Base-by-base conservation (phyloP, 768 basidiomycete species). In the Russula vinacea region DNA sequence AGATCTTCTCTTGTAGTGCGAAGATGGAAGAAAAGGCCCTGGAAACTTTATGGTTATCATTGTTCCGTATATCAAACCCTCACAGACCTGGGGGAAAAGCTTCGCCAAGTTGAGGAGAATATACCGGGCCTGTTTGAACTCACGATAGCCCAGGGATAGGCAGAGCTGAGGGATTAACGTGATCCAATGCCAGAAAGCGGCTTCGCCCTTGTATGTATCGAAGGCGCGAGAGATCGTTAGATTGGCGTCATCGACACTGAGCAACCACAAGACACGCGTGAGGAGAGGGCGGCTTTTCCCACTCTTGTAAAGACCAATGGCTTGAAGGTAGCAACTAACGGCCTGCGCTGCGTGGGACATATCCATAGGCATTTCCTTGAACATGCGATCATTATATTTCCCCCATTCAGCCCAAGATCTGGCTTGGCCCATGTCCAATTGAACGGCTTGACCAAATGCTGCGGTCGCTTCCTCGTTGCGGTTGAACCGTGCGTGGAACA, bases 381-480 rank as follows among this genome's bases (percentile, higher is more conserved):
- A 98, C 80, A 94, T 84, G 45, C 85, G 84, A 74, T 99, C 97
- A 68, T 90, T 95, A 74, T 83, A 98, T 68, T 88, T 84, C 52
- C 95, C 97, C 96, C 95, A 99, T 72, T 98, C 94, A 1, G 94
- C 94, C 97, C 97, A 99, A 5, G 93, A 93, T 75, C 98, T 98
- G 0, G 96, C 87, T 74, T 98, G 88, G 54, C 80, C 80, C 84
- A 97, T 90, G 73, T 99, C 97, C 75, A 98, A 84, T 74, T 98
- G 94, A 39, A 98, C 92, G 37, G 97, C 97, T 76, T 92, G 92
- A 9, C 92, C 91, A 73, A 98, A 98, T 19, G 95, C 91, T 53
- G 83, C 78, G 68, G 92, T 94, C 29, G 97, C 94, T 8, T 98
- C 96, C 5, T 97, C 93, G 67, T 84, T 84, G 56, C 90, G 88